These are phyloP conservation scores for Parmelia sp. DNA, from an alignment of 495 filamentous ascomycete species.

Conservation along the genomic window DNA sequence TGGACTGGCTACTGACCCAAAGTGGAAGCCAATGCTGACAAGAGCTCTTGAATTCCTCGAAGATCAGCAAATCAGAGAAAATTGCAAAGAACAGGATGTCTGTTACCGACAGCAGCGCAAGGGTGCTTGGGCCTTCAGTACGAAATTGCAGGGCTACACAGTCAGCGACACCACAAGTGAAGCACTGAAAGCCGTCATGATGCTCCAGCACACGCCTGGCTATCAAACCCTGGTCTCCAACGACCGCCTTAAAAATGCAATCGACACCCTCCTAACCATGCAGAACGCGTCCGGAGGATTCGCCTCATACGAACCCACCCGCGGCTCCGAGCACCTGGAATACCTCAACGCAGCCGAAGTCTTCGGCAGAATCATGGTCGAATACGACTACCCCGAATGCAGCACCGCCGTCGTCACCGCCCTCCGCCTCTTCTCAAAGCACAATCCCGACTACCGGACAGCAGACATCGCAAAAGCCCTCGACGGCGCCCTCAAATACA, in stretches of 20 bases:
- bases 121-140: constrained; percentile 94
- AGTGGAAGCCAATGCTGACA: constrained; percentile 75
- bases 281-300: constrained; percentile 87
- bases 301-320: constrained; percentile 78
- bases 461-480: constrained; percentile 70
- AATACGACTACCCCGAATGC: constrained; percentile 96
- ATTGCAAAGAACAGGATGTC: constrained; percentile 66
- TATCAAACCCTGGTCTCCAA: constrained; percentile 71
- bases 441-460: constrained; percentile 72
- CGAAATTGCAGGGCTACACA: constrained; percentile 83
- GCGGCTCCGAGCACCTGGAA: constrained; percentile 72
- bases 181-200: constrained; percentile 76
- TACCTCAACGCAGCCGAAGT: constrained; percentile 91
- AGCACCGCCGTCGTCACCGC: constrained; percentile 93
- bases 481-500: constrained; percentile 64
- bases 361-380: constrained; percentile 95
- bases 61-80: constrained; percentile 82
- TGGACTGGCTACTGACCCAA: constrained; percentile 67
- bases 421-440: constrained; percentile 67
- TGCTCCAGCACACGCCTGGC: constrained; percentile 71
- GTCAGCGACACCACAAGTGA: constrained; percentile 93
- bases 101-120: constrained; percentile 91
- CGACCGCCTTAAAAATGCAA: constrained; percentile 72
- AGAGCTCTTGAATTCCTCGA: constrained; percentile 85
- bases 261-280: constrained; percentile 86